Percentiles rank a stretch among this genome's conserved stretches.
Evolutionary conservation across 495 filamentous ascomycete genomes (phyloP).

Genomic region (Xylaria bambusicola): DNA sequence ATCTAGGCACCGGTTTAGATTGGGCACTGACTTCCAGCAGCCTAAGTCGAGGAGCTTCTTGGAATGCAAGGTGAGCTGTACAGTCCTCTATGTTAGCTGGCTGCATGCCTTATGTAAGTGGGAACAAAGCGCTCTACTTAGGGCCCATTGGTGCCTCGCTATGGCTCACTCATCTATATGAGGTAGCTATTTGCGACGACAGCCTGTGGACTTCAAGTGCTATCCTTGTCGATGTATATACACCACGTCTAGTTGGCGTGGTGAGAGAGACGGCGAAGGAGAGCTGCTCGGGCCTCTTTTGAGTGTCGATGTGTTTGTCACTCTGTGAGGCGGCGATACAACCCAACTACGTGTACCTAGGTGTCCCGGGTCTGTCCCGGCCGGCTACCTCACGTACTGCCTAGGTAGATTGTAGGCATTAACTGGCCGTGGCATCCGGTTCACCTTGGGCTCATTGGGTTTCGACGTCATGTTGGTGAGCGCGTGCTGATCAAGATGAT

Average conservation of each 20-base stretch:
- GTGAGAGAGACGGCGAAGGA: neutral
- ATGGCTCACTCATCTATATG: neutral
- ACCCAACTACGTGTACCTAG: too few relatives aligned
- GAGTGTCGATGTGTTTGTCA: too few relatives aligned
- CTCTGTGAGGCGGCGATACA: too few relatives aligned
- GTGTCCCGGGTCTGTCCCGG: too few relatives aligned
- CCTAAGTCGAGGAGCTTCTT: neutral
- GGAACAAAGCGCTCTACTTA: too few relatives aligned
- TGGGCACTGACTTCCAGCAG: neutral
- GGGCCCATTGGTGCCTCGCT: too few relatives aligned
- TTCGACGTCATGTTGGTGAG: too few relatives aligned
- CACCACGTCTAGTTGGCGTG: neutral
- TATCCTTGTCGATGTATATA: neutral
- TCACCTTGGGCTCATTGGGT: too few relatives aligned
- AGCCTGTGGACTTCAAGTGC: neutral
- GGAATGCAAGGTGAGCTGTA: slow-evolving; percentile 7
- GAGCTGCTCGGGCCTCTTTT: neutral
- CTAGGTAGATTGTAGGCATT: too few relatives aligned
- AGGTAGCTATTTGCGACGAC: neutral
- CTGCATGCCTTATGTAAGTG: neutral
- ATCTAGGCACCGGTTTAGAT: neutral
- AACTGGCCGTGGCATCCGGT: too few relatives aligned
- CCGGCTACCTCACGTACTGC: too few relatives aligned
- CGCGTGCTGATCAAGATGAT: too few relatives aligned
- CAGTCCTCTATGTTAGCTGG: neutral